Evolutionary conservation across 139 green algal species (phyloP).

Genomic region (Chlorella sp.): DNA sequence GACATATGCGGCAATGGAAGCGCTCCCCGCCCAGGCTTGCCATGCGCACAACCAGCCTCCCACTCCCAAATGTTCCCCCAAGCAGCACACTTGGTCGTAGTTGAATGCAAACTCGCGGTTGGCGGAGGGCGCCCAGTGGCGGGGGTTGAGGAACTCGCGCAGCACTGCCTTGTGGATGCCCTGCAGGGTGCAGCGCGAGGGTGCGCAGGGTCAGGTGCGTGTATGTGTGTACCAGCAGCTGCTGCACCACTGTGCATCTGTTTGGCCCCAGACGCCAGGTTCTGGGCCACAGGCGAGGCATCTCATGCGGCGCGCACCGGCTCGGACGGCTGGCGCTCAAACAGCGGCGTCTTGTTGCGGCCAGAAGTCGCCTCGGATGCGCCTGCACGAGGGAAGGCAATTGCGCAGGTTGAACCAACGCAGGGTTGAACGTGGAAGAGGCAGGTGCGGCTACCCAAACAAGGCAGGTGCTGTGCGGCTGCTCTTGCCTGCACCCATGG

Average conservation of each 20-base stretch:
- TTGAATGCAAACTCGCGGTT: conserved; percentile 74
- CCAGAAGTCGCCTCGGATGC: conserved; percentile 3
- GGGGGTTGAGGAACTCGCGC: conserved; percentile 83
- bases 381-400: too few relatives aligned
- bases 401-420: too few relatives aligned
- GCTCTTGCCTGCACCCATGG: conserved; percentile 43
- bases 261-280: too few relatives aligned
- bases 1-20: background rate
- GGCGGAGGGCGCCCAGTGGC: conserved; percentile 82
- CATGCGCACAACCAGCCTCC: background rate
- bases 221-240: too few relatives aligned
- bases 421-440: too few relatives aligned
- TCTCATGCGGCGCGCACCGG: background rate
- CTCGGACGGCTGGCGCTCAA: conserved; percentile 52
- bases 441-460: too few relatives aligned
- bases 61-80: background rate
- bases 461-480: too few relatives aligned
- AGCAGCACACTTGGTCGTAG: conserved; percentile 59
- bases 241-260: too few relatives aligned
- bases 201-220: background rate
- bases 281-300: background rate
- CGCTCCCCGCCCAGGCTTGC: too few relatives aligned
- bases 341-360: conserved; percentile 48
- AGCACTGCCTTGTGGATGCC: conserved; percentile 92
- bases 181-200: conserved; percentile 24